These are phyloP conservation scores for Cladosporium sp. DNA, from an alignment of 2,329 filamentous ascomycete genomes.

Conservation along the genomic window DNA sequence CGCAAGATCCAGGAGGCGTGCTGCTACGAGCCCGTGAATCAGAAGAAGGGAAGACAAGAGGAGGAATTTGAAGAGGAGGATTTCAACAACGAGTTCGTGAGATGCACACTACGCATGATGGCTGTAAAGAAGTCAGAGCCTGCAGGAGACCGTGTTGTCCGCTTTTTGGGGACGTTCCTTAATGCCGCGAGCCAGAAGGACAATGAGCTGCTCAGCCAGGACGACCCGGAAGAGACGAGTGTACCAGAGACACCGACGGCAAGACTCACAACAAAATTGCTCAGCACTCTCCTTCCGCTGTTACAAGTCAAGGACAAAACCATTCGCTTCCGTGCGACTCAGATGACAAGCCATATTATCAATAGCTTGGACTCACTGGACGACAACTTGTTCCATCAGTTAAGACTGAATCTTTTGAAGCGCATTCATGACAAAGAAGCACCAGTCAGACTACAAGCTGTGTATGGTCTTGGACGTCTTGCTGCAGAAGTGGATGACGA, in stretches of 20 bases:
- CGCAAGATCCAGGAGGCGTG: conserved; percentile 89
- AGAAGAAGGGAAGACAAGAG: conserved; percentile 48
- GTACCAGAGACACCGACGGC: conserved; percentile 80
- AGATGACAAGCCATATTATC: conserved; percentile 85
- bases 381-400: conserved; percentile 79
- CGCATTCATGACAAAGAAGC: conserved; percentile 91
- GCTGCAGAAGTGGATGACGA: conserved; percentile 66
- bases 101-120: conserved; percentile 78
- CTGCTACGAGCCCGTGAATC: conserved; percentile 51
- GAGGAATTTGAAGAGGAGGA: conserved; percentile 76
- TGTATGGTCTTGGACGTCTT: conserved; percentile 80
- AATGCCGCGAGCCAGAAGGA: conserved; percentile 62
- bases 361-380: conserved; percentile 91
- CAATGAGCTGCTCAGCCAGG: conserved; percentile 33
- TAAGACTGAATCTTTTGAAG: conserved; percentile 75
- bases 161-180: conserved; percentile 85
- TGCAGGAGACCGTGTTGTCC: conserved; percentile 78
- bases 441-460: conserved; percentile 86
- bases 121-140: conserved; percentile 87
- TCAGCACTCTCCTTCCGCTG: conserved; percentile 71
- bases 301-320: conserved; percentile 86
- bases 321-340: conserved; percentile 82
- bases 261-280: conserved; percentile 69
- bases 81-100: conserved; percentile 80
- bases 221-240: conserved; percentile 55